A percentile compares a stretch with the other conserved stretches of the same genome.
Conservation (phyloP, 345 rosid genomes). For the Nasturtium officinale region DNA sequence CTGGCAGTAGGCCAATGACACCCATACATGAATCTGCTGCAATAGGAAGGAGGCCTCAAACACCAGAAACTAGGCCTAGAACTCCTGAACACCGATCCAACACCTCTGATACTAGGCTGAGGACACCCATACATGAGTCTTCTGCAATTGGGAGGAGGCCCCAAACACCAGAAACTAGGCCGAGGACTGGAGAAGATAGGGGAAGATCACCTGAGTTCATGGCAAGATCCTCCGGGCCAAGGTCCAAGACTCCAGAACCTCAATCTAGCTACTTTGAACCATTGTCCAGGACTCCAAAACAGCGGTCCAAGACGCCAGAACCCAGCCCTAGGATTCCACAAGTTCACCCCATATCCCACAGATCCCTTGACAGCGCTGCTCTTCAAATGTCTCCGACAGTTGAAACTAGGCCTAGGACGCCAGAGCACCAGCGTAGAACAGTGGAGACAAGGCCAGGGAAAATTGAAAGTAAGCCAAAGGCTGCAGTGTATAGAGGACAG, state of each 20-base stretch:
- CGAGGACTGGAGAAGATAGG: constrained; percentile 16
- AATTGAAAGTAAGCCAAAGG: constrained; percentile 27
- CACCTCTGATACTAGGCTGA: constrained; percentile 7
- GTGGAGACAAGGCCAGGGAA: background rate
- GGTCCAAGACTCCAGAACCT: constrained; percentile 46
- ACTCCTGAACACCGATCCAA: background rate
- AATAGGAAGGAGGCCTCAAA: no score
- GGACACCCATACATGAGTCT: constrained; percentile 33
- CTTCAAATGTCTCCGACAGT: constrained; percentile 8
- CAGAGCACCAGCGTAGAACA: constrained; percentile 6
- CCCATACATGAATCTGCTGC: no score
- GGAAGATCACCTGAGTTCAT: constrained; percentile 39
- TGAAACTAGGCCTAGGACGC: constrained; percentile 31
- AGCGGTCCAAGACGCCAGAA: constrained; percentile 39
- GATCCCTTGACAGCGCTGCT: constrained; percentile 28
- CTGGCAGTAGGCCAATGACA: constrained; percentile 14
- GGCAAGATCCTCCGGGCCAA: constrained; percentile 25
- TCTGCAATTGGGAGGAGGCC: constrained; percentile 31
- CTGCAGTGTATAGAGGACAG: constrained; percentile 1
- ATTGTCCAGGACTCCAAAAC: constrained; percentile 18
- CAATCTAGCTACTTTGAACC: constrained; percentile 35
- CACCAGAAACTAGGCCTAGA: no score
- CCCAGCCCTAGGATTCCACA: constrained; percentile 31
- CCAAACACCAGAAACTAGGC: constrained; percentile 39
- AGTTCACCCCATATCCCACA: constrained; percentile 33